A percentile compares a stretch with the other conserved stretches of the same genome.
Evolutionary conservation across 2,329 filamentous ascomycete genomes (phyloP).

Genomic region (Botryotinia convoluta): DNA sequence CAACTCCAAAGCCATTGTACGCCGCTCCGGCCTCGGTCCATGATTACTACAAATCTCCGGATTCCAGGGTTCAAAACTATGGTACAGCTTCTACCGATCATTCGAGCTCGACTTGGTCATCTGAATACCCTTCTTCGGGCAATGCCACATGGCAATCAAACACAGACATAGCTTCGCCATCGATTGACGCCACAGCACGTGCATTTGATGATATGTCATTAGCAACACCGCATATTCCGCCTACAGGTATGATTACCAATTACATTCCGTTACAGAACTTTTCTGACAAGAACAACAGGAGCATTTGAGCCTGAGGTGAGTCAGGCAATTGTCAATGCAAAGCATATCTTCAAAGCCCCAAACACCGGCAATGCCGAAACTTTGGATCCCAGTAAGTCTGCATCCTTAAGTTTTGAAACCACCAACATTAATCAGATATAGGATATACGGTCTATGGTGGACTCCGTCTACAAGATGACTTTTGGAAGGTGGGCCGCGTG

Average conservation of each 20-base stretch:
- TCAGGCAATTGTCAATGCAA: background rate
- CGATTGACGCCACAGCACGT: background rate
- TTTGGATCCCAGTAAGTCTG: slow-evolving; percentile 5
- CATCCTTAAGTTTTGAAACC: background rate
- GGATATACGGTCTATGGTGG: background rate
- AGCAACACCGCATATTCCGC: background rate
- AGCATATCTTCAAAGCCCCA: background rate
- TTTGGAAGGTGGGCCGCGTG: slow-evolving; percentile 31
- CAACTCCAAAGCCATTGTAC: background rate
- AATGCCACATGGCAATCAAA: background rate
- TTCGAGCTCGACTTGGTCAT: background rate
- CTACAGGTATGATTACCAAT: background rate
- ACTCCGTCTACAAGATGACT: background rate
- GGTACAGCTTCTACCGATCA: background rate
- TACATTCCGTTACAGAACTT: background rate
- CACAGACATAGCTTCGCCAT: background rate
- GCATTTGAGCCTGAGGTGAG: background rate
- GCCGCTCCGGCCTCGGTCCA: too few relatives aligned
- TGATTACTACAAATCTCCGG: background rate
- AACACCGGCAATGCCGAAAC: background rate
- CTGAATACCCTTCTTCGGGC: background rate
- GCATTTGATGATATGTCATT: background rate
- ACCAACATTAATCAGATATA: background rate
- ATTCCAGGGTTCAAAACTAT: background rate
- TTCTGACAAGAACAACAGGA: background rate